Evolutionary conservation across 1,139 yeast genomes (phyloP).

Genomic region (Saccharomyces hybrid): DNA sequence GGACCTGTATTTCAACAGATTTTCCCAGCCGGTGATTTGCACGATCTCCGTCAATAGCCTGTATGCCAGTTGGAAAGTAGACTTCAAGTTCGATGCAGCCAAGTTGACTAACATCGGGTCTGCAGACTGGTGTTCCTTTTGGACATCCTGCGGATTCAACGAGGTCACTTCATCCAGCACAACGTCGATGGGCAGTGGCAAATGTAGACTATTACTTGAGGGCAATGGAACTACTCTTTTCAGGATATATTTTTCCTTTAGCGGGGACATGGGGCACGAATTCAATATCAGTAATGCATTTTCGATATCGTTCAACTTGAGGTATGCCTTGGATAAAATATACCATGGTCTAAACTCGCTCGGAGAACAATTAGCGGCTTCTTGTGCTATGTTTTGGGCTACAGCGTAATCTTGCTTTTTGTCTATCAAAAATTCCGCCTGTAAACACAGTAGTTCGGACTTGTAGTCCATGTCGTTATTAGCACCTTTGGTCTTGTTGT

Average conservation of each 20-base stretch:
- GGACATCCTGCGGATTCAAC: conserved; percentile 44
- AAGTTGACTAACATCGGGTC: conserved; percentile 67
- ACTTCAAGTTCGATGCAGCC: conserved; percentile 78
- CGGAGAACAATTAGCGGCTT: conserved; percentile 82
- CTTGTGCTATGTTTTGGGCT: conserved; percentile 69
- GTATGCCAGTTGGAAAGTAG: conserved; percentile 82
- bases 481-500: conserved; percentile 40
- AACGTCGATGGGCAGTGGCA: conserved; percentile 84
- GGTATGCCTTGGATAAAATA: conserved; percentile 63
- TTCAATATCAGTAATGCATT: conserved; percentile 80
- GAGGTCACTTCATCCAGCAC: conserved; percentile 50
- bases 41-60: conserved; percentile 72
- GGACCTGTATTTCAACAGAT: conserved; percentile 71
- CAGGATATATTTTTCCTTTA: conserved; percentile 63
- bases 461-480: conserved; percentile 30
- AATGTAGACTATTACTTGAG: conserved; percentile 40
- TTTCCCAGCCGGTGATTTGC: conserved; percentile 83
- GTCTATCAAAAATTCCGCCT: conserved; percentile 64
- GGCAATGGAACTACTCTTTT: conserved; percentile 35
- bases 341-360: conserved; percentile 94
- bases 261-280: conserved; percentile 91
- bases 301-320: conserved; percentile 68
- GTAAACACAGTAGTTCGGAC: conserved; percentile 37
- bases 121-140: conserved; percentile 46
- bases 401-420: conserved; percentile 59